Evolutionary conservation across 78 protist genomes (phyloP).

Genomic region (Dictyostelium firmibasis): DNA sequence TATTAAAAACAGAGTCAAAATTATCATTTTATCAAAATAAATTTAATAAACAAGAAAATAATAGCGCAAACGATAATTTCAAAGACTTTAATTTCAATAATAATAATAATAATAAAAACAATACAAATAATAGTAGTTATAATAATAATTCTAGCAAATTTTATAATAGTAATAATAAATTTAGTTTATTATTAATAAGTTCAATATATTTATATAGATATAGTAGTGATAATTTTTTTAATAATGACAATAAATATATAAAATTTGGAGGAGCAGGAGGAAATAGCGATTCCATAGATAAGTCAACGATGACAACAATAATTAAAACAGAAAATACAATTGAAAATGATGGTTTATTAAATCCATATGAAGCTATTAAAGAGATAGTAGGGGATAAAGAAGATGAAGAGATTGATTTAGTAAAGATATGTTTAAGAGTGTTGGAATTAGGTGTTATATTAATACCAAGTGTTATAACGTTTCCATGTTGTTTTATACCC

Average conservation of each 20-base stretch:
- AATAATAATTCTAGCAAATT: too few species aligned
- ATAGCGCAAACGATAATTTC: background rate
- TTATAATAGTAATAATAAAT: background rate
- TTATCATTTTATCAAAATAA: background rate
- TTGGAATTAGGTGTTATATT: conserved; percentile 10
- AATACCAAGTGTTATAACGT: conserved; percentile 19
- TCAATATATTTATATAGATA: background rate
- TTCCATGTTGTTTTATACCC: conserved; percentile 28
- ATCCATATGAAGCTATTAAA: conserved; percentile 41
- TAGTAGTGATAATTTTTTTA: background rate
- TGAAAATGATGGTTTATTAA: background rate
- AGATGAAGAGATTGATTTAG: background rate
- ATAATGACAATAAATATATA: background rate
- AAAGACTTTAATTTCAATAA: background rate
- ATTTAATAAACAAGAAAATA: background rate
- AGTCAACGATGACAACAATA: background rate
- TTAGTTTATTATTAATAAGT: background rate
- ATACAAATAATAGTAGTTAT: background rate
- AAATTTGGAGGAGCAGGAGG: background rate
- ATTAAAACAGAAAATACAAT: background rate
- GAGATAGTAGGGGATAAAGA: conserved; percentile 15
- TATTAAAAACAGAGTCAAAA: background rate
- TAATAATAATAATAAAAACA: background rate
- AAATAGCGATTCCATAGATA: too few species aligned
- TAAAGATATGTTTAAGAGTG: background rate